Evolutionary conservation across 2,329 filamentous ascomycete species (phyloP).

Genomic region (Aspergillus texensis): DNA sequence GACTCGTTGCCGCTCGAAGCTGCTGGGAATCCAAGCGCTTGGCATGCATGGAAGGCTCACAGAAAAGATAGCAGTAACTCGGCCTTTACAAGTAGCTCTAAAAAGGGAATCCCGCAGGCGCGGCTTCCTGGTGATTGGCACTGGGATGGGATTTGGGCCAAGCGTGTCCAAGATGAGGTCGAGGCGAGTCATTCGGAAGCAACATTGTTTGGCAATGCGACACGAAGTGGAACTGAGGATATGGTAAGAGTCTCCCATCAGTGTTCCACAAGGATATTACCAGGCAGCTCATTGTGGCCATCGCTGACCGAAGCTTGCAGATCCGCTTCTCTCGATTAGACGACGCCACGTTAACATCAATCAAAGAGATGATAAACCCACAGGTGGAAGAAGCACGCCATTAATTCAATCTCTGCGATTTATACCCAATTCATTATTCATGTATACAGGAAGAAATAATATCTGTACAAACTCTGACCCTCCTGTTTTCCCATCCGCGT

Average conservation of each 20-base stretch:
- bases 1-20: slow-evolving; percentile 79
- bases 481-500: not conserved
- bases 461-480: not conserved
- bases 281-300: not conserved
- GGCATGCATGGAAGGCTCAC: slow-evolving; percentile 87
- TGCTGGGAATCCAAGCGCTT: slow-evolving; percentile 87
- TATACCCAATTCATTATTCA: slow-evolving; percentile 13
- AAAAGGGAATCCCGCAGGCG: slow-evolving; percentile 48
- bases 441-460: not conserved
- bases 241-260: slow-evolving; percentile 54
- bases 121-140: slow-evolving; percentile 85
- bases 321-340: slow-evolving; percentile 46
- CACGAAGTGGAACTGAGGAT: slow-evolving; percentile 63
- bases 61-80: slow-evolving; percentile 46
- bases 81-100: slow-evolving; percentile 30
- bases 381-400: slow-evolving; percentile 28
- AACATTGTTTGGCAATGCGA: slow-evolving; percentile 71
- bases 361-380: slow-evolving; percentile 42
- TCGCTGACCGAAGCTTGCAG: slow-evolving; percentile 28
- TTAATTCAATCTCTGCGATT: slow-evolving; percentile 10
- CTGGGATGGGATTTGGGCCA: slow-evolving; percentile 97
- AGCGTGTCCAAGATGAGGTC: slow-evolving; percentile 79
- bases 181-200: slow-evolving; percentile 76
- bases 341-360: slow-evolving; percentile 30
- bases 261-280: not conserved